These are phyloP conservation scores for Leccinum pallidistipes DNA, from an alignment of 1,284 basidiomycete genomes.

Conservation along the genomic window DNA sequence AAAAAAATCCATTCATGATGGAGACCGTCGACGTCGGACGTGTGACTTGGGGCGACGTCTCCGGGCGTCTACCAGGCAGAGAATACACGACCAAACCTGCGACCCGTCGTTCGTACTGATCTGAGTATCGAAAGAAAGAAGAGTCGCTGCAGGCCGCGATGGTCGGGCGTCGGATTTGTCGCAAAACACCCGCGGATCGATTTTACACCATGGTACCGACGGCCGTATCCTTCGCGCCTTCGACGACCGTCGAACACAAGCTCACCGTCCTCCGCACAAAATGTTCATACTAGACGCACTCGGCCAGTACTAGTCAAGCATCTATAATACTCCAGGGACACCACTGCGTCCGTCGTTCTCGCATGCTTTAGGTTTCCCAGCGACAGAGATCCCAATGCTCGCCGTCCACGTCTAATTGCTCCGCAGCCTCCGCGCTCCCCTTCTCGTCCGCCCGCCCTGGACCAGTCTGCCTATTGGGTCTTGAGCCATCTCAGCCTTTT, in stretches of 20 bases:
- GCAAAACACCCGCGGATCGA: constrained; percentile 9
- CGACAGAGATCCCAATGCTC: neutral
- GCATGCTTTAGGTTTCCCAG: constrained; percentile 1
- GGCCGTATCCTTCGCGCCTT: neutral
- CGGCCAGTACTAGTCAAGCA: neutral
- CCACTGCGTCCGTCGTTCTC: constrained; percentile 5
- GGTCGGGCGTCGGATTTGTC: constrained; percentile 1
- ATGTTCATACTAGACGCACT: neutral
- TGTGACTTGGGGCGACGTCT: neutral
- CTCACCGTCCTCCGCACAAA: constrained; percentile 1
- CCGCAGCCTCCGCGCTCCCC: neutral
- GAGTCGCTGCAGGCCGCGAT: constrained; percentile 3
- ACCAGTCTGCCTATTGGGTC: neutral
- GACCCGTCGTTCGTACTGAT: neutral
- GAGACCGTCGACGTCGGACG: neutral
- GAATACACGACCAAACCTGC: neutral
- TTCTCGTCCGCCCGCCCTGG: neutral
- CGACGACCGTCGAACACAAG: neutral
- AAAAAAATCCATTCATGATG: neutral
- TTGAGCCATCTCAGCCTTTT: neutral
- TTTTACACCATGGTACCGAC: neutral
- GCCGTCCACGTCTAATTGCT: neutral
- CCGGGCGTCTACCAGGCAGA: neutral
- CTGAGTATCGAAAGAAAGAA: neutral
- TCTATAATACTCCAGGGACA: constrained; percentile 3